These are phyloP conservation scores for Lenzites betulinus DNA, from an alignment of 768 basidiomycete species.

Conservation along the genomic window DNA sequence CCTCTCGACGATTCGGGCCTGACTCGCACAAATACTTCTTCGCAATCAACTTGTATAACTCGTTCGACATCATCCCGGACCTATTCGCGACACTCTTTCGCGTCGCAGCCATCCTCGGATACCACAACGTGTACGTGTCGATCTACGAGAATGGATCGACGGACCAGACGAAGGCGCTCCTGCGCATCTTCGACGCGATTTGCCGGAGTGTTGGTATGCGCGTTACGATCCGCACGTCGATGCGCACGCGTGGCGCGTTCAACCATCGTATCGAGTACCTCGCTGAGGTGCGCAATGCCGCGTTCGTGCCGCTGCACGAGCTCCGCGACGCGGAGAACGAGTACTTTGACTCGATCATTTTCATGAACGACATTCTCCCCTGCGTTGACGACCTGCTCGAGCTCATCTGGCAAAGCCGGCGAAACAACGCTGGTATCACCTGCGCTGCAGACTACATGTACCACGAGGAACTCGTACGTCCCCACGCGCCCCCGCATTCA, in stretches of 20 bases:
- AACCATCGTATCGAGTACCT: conserved; percentile 99
- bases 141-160: conserved; percentile 99
- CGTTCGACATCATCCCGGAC: conserved; percentile 98
- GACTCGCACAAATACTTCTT: conserved; percentile 97
- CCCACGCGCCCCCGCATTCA: conserved; percentile 35
- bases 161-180: conserved; percentile 96
- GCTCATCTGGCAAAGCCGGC: conserved; percentile 92
- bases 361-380: conserved; percentile 99
- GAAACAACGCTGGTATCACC: conserved; percentile 96
- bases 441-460: conserved; percentile 99
- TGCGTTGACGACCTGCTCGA: conserved; percentile 98
- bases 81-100: conserved; percentile 96
- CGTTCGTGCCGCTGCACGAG: conserved; percentile 94
- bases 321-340: conserved; percentile 90
- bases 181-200: conserved; percentile 93
- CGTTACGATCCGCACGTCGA: conserved; percentile 89
- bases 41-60: conserved; percentile 99
- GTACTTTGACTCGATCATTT: conserved; percentile 94
- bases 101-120: conserved; percentile 87
- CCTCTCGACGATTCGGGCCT: conserved; percentile 37
- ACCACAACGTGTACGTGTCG: conserved; percentile 97
- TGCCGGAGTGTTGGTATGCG: conserved; percentile 89
- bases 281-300: conserved; percentile 99
- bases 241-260: conserved; percentile 92
- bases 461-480: conserved; percentile 85